Evolutionary conservation across 2,329 filamentous ascomycete genomes (phyloP).

Genomic region (Stagonosporopsis tanaceti): DNA sequence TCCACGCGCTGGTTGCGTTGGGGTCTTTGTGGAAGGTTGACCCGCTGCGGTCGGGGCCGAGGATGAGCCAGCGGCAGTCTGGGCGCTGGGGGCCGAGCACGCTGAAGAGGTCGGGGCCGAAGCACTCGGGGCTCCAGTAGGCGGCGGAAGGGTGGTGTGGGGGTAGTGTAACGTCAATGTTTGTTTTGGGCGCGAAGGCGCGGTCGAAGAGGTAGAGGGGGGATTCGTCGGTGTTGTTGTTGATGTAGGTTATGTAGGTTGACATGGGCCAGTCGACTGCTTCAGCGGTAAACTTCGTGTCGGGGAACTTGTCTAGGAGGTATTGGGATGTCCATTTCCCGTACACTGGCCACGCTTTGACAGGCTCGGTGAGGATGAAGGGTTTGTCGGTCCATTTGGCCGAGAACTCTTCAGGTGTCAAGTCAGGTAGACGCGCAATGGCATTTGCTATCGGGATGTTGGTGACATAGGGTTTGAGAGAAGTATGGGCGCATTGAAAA

Average conservation of each 20-base stretch:
- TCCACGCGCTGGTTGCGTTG: conserved; percentile 84
- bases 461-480: conserved; percentile 69
- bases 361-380: conserved; percentile 84
- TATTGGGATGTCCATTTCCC: conserved; percentile 75
- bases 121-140: conserved; percentile 85
- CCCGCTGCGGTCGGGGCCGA: conserved; percentile 85
- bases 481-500: conserved; percentile 84
- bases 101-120: conserved; percentile 85
- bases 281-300: conserved; percentile 83
- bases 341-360: conserved; percentile 82
- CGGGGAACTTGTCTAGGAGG: conserved; percentile 69
- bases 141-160: conserved; percentile 65
- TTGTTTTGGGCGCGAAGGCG: conserved; percentile 86
- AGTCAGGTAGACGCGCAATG: conserved; percentile 73
- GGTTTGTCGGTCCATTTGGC: conserved; percentile 78
- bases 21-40: conserved; percentile 93
- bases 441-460: conserved; percentile 77
- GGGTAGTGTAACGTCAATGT: conserved; percentile 52
- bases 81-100: conserved; percentile 80
- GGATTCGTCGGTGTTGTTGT: conserved; percentile 80
- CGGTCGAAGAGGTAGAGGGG: conserved; percentile 93
- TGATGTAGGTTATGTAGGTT: conserved; percentile 86
- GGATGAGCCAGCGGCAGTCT: conserved; percentile 90
- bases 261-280: conserved; percentile 89
- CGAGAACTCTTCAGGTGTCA: conserved; percentile 78